Conservation (phyloP, 352 stramenopile genomes). For the Phytophthora podocarpi region DNA sequence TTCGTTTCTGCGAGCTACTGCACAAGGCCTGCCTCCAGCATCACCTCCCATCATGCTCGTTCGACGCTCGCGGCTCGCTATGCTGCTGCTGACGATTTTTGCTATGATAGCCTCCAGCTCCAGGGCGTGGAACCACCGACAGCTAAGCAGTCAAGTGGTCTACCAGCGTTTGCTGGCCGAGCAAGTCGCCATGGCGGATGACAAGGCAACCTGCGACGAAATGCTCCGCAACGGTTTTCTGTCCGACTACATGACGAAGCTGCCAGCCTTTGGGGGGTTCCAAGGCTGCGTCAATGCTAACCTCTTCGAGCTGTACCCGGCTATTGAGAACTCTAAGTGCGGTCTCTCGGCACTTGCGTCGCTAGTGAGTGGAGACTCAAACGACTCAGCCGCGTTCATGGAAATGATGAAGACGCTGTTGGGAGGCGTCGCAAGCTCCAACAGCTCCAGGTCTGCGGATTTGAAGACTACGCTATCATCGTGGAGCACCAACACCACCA, state of each 20-base stretch:
- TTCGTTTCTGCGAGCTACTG: not conserved
- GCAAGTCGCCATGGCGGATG: slow-evolving; percentile 19
- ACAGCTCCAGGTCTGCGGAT: slow-evolving; percentile 6
- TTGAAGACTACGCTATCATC: slow-evolving; percentile 29
- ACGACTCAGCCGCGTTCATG: slow-evolving; percentile 39
- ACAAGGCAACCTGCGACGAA: slow-evolving; percentile 37
- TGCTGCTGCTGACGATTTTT: slow-evolving; percentile 2
- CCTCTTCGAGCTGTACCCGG: slow-evolving; percentile 37
- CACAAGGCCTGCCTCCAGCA: not conserved
- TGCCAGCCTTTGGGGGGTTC: slow-evolving; percentile 44
- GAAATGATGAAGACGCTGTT: slow-evolving; percentile 43
- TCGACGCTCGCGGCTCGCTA: not conserved
- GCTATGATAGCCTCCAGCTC: not conserved
- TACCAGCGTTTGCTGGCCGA: slow-evolving; percentile 14
- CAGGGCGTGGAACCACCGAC: not conserved
- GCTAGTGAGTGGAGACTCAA: slow-evolving; percentile 34
- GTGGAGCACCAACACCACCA: slow-evolving; percentile 47
- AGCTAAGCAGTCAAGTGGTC: slow-evolving; percentile 8
- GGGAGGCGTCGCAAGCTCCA: slow-evolving; percentile 25
- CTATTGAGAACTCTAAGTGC: slow-evolving; percentile 37
- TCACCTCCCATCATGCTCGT: not conserved
- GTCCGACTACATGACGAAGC: slow-evolving; percentile 33
- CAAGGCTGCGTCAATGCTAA: slow-evolving; percentile 48
- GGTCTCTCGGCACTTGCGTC: slow-evolving; percentile 42
- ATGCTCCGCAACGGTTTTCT: slow-evolving; percentile 39